phyloP scores from a whole-genome alignment of 495 filamentous ascomycete genomes.

The Penicillium crystallinum region DNA sequence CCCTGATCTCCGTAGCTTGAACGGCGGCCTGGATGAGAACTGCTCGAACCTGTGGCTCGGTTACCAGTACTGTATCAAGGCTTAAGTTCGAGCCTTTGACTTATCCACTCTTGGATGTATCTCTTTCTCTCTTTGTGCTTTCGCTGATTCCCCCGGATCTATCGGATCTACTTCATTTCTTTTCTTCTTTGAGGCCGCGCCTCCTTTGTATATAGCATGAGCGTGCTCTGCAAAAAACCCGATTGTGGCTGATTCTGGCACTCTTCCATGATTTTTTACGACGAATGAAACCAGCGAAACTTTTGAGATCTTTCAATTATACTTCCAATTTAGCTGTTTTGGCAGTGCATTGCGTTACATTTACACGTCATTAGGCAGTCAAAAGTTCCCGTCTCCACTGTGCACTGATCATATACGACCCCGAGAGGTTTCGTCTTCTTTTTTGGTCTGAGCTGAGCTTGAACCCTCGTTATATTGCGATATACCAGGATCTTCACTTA shows the following conservation, averaged over 20 bases:
- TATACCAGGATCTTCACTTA: no score
- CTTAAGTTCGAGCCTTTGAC: constrained; percentile 7
- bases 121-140: neutral
- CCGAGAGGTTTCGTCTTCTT: no score
- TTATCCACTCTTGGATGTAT: neutral
- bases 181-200: constrained; percentile 5
- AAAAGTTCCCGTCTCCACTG: no score
- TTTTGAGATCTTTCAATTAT: neutral
- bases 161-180: neutral
- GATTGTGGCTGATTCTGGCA: neutral
- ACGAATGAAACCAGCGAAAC: constrained; percentile 6
- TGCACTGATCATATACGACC: no score
- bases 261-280: neutral
- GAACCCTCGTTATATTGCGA: no score
- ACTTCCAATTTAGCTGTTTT: neutral
- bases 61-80: constrained; percentile 37
- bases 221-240: constrained; percentile 5
- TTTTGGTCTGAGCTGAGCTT: no score
- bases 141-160: neutral
- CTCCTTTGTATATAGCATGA: constrained; percentile 8
- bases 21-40: constrained; percentile 32
- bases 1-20: constrained; percentile 31
- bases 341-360: no score
- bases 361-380: no score
- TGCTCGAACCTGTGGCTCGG: constrained; percentile 38